Evolutionary conservation across 2,329 filamentous ascomycete genomes (phyloP).

Genomic region (Pseudocercospora cruenta): DNA sequence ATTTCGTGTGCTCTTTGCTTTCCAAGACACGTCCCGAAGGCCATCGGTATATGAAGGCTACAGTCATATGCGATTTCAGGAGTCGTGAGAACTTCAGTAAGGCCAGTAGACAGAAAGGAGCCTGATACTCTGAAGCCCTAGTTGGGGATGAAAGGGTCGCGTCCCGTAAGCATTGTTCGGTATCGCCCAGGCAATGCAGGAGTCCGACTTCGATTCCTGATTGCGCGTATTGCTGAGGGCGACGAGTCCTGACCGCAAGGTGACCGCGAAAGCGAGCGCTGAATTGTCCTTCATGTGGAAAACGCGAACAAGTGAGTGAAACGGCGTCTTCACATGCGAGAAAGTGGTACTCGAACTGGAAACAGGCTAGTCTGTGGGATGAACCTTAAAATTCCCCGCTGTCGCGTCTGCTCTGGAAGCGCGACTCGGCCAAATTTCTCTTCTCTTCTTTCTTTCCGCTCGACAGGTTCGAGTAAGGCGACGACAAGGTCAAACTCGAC

Average conservation of each 20-base stretch:
- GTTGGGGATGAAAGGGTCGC: background rate
- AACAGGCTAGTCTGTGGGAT: background rate
- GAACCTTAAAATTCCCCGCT: background rate
- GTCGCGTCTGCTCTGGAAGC: constrained; percentile 1
- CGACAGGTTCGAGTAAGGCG: constrained; percentile 45
- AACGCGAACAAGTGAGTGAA: background rate
- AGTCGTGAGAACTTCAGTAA: background rate
- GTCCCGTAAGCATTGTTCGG: background rate
- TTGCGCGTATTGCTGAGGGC: background rate
- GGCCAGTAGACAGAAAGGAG: background rate
- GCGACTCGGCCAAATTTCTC: constrained; percentile 8
- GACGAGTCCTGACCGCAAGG: background rate
- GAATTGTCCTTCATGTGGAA: background rate
- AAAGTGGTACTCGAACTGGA: background rate
- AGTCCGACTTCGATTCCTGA: no score
- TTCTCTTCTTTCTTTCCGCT: constrained; percentile 46
- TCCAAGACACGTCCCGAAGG: background rate
- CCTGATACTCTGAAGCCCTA: background rate
- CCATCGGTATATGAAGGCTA: background rate
- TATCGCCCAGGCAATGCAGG: background rate
- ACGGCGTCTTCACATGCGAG: background rate
- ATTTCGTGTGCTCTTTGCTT: background rate
- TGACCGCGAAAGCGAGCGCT: background rate
- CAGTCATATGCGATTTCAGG: background rate
- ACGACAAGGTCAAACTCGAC: constrained; percentile 41